A percentile compares a stretch with the other conserved stretches of the same genome.
These are phyloP conservation scores for Talaromyces sp. DNA, from an alignment of 2,329 filamentous ascomycete genomes.

Conservation along the genomic window DNA sequence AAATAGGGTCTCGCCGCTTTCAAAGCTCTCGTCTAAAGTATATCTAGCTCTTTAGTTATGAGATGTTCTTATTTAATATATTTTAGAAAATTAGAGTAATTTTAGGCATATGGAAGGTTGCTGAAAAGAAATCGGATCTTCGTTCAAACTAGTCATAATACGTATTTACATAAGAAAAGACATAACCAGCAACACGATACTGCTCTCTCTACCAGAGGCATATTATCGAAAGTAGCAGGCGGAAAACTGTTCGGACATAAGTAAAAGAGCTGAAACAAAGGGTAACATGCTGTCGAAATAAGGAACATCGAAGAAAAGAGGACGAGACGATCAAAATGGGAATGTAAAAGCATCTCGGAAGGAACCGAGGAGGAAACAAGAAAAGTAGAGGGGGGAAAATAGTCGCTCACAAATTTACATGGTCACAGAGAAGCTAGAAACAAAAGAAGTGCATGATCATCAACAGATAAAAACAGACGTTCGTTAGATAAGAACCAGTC, in stretches of 20 bases:
- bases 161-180: constrained; percentile 4
- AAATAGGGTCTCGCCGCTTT: no score
- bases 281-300: background rate
- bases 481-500: background rate
- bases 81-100: no score
- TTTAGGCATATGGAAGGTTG: no score
- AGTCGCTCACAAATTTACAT: constrained; percentile 6
- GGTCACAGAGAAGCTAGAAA: background rate
- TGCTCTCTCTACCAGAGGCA: background rate
- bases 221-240: background rate
- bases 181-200: background rate
- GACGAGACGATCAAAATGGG: background rate
- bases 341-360: background rate
- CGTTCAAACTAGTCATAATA: background rate
- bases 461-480: background rate
- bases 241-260: background rate
- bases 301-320: background rate
- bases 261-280: background rate
- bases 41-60: no score
- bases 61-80: no score
- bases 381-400: background rate
- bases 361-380: background rate
- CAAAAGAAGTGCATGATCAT: background rate
- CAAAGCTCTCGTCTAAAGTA: no score
- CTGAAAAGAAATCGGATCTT: background rate